Base-by-base conservation (phyloP, 1,284 basidiomycete genomes). In the Rhizopogon parksii region DNA sequence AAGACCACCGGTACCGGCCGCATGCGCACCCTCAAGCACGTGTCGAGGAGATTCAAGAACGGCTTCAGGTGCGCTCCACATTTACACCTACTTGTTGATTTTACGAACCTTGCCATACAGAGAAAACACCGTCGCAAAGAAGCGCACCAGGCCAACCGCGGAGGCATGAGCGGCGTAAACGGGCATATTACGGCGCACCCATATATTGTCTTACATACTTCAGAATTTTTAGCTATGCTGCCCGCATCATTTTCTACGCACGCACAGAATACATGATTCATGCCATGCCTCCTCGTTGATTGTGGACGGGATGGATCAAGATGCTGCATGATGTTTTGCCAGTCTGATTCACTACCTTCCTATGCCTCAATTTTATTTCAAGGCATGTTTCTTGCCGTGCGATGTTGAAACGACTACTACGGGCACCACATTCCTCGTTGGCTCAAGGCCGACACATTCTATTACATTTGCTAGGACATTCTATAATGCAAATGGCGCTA, bases 1-100 rank as follows among this genome's bases (percentile, higher is more conserved):
- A 95, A 96, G 85, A 96, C 94, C 51, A 94, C 95, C 59, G 95
- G 95, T 62, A 95, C 95, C 62, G 95, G 95, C 60, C 84, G 95
- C 67, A 96, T 97, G 94, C 79, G 80, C 60, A 85, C 95, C 83
- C 83, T 99, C 74, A 96, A 95, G 82, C 72, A 78, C 53, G 94
- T 96, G 48, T 83, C 86, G 60, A 83, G 91, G 68, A 82, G 91
- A 64, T 95, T 95, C 86, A 98, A 98, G 89, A 98, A 98, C 71
- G 95, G 95, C 54, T 95, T 94, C 82, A 80, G 88, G 88, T 88
- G 59, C 54, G 80, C 66, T 21, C 40, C 9, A 19, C 25, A 21
- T 11, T 34, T 11, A 43, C 40, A 27, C 47, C 19, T n/a, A 15
- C 27, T 21, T 46, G 15, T 19, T 11, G 32, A 36, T 19, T n/a